Percentiles rank a stretch among this genome's conserved stretches.
phyloP scores from a whole-genome alignment of 331 rosid species.

The Rhamnella rubrinervis region DNA sequence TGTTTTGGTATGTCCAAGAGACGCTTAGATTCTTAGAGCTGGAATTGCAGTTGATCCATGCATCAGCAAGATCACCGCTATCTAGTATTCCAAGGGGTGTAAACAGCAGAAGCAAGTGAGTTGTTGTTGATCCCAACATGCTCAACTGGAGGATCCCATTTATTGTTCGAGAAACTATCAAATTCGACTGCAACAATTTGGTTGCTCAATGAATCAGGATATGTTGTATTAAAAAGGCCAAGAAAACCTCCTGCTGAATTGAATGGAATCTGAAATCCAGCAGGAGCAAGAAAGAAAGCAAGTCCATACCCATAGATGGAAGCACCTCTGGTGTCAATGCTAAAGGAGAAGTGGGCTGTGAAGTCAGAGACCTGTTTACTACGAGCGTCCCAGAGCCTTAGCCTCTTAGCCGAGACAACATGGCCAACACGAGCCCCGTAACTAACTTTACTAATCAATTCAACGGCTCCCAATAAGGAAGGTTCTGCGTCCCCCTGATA shows the following conservation, averaged over 20 bases:
- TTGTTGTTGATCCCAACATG: constrained; percentile 7
- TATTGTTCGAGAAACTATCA: background rate
- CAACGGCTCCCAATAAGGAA: background rate
- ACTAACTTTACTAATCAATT: background rate
- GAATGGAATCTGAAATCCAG: background rate
- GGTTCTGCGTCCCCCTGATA: background rate
- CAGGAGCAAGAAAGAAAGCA: constrained; percentile 4
- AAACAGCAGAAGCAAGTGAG: background rate
- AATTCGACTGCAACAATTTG: background rate
- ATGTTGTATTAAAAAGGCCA: constrained; percentile 5
- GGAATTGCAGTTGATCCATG: background rate
- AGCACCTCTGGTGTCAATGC: background rate
- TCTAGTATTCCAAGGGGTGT: constrained; percentile 6
- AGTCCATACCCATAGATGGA: background rate
- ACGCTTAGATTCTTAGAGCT: background rate
- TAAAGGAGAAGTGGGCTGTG: background rate
- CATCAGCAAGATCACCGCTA: background rate
- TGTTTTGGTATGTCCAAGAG: background rate
- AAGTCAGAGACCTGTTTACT: background rate
- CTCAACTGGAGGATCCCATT: background rate
- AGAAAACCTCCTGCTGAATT: constrained; percentile 9
- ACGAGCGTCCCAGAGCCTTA: background rate
- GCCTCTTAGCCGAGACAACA: background rate
- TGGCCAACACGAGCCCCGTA: background rate
- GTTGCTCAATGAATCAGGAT: background rate